These are phyloP conservation scores for Globisporangium sylvaticum DNA, from an alignment of 352 stramenopile species.

Conservation along the genomic window DNA sequence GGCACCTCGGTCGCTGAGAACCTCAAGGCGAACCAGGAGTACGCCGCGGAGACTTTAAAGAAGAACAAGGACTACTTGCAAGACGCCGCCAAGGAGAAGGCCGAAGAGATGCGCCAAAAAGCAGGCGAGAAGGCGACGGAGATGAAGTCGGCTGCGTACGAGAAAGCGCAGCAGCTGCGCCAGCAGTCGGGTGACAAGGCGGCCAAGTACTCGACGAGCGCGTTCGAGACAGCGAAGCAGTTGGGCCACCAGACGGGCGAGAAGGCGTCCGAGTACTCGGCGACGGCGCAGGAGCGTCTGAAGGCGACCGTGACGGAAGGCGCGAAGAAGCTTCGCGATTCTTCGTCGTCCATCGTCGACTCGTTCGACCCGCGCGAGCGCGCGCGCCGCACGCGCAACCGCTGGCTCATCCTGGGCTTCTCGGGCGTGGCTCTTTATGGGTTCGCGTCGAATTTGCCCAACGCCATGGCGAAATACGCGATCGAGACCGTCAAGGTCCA, in stretches of 20 bases:
- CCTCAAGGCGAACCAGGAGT: background rate
- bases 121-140: conserved; percentile 11
- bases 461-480: conserved; percentile 66
- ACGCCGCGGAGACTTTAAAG: background rate
- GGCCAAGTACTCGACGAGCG: conserved; percentile 9
- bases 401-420: conserved; percentile 52
- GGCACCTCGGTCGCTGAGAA: background rate
- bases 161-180: conserved; percentile 16
- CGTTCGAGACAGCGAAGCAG: conserved; percentile 16
- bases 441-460: conserved; percentile 55
- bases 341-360: conserved; percentile 47
- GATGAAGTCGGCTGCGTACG: conserved; percentile 2
- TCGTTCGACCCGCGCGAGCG: conserved; percentile 43
- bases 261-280: conserved; percentile 23
- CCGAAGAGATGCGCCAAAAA: conserved; percentile 18
- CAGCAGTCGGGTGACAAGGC: conserved; percentile 14
- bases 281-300: conserved; percentile 33
- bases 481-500: conserved; percentile 59
- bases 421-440: conserved; percentile 70
- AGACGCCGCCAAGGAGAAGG: conserved; percentile 15
- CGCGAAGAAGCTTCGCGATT: conserved; percentile 44
- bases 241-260: conserved; percentile 21
- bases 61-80: background rate
- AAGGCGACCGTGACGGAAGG: conserved; percentile 30
- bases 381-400: conserved; percentile 47